Evolutionary conservation across 2,329 filamentous ascomycete genomes (phyloP).

Genomic region (Nothophaeocryptopus gaeumannii): DNA sequence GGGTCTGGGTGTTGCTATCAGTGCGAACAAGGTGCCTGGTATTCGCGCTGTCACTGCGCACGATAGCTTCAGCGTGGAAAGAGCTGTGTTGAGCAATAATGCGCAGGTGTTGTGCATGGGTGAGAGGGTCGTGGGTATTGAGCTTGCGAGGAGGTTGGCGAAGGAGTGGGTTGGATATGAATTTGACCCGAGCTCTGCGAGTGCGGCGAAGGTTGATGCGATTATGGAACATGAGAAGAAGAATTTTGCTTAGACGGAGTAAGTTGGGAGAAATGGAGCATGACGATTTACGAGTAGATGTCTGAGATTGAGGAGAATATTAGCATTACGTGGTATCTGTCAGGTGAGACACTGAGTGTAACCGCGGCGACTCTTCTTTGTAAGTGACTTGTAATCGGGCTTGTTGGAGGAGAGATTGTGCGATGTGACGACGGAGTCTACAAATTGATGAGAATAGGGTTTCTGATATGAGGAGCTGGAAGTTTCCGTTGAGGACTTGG

Average conservation of each 20-base stretch:
- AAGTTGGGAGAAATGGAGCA: background rate
- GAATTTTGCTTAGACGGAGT: slow-evolving; percentile 29
- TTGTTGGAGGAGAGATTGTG: no score
- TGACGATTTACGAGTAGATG: no score
- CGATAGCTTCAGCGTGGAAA: slow-evolving; percentile 79
- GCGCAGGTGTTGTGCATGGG: slow-evolving; percentile 86
- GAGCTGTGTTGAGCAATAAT: slow-evolving; percentile 77
- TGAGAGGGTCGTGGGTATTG: slow-evolving; percentile 76
- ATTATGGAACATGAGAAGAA: slow-evolving; percentile 49
- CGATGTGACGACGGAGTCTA: no score
- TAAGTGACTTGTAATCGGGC: no score
- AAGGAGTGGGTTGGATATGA: slow-evolving; percentile 81
- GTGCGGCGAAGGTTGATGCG: slow-evolving; percentile 55
- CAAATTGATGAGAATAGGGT: no score
- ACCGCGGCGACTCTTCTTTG: no score
- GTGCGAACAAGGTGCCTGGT: slow-evolving; percentile 84
- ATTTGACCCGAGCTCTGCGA: slow-evolving; percentile 67
- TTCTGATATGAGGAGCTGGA: no score
- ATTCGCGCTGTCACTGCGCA: slow-evolving; percentile 86
- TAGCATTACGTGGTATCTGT: no score
- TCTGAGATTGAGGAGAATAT: no score
- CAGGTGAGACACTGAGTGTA: no score
- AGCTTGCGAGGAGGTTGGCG: slow-evolving; percentile 72
- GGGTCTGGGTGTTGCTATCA: slow-evolving; percentile 80
- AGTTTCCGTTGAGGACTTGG: no score